Conservation (phyloP, 352 stramenopile species). For the Pythium plurisporium region DNA sequence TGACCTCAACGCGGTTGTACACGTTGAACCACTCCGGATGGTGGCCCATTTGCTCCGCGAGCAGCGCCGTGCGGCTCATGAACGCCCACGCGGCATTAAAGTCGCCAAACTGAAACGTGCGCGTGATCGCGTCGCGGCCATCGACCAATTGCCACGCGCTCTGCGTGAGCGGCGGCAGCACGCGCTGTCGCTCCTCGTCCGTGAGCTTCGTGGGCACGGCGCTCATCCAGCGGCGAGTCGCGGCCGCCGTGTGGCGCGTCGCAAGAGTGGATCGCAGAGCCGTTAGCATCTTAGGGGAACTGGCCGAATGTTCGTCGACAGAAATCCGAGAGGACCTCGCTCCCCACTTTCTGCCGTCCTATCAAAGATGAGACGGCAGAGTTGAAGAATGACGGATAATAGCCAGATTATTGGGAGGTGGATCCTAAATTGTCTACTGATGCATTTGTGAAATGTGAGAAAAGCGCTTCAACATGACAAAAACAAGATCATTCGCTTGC, state of each 20-base stretch:
- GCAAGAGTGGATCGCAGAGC: too few relatives aligned
- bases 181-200: conserved; percentile 34
- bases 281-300: not conserved
- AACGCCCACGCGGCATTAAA: conserved; percentile 82
- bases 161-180: conserved; percentile 41
- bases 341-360: too few relatives aligned
- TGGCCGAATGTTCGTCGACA: not conserved
- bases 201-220: conserved; percentile 44
- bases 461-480: too few relatives aligned
- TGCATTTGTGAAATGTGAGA: too few relatives aligned
- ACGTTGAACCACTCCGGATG: conserved; percentile 99
- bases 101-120: conserved; percentile 80
- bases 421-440: too few relatives aligned
- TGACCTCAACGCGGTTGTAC: conserved; percentile 97
- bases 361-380: too few relatives aligned
- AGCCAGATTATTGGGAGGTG: too few relatives aligned
- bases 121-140: conserved; percentile 75
- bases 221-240: conserved; percentile 22
- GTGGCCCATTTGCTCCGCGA: conserved; percentile 92
- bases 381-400: too few relatives aligned
- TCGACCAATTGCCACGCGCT: conserved; percentile 47
- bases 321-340: too few relatives aligned
- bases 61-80: conserved; percentile 66
- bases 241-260: not conserved
- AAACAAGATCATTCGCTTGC: too few relatives aligned